phyloP scores from a whole-genome alignment of 2,329 filamentous ascomycete species.

The Penicillium sp. region DNA sequence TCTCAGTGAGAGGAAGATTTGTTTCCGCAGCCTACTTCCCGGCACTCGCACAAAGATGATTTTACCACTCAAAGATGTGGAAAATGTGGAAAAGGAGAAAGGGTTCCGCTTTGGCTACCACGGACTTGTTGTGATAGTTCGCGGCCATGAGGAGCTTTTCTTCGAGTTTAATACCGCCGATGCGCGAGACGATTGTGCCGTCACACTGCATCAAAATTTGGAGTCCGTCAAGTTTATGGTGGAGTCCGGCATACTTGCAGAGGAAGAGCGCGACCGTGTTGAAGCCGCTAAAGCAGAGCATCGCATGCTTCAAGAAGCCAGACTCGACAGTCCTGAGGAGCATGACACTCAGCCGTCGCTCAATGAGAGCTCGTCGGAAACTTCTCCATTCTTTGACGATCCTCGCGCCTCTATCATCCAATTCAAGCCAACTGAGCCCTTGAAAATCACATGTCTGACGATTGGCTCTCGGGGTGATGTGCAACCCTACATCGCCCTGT shows the following conservation, averaged over 20 bases:
- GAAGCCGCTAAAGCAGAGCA: constrained; percentile 79
- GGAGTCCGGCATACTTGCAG: constrained; percentile 67
- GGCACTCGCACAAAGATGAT: constrained; percentile 92
- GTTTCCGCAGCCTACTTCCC: constrained; percentile 87
- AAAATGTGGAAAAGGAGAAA: constrained; percentile 92
- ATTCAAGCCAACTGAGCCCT: constrained; percentile 78
- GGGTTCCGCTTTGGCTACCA: constrained; percentile 91
- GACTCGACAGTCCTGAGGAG: constrained; percentile 50
- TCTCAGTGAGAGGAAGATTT: constrained; percentile 82
- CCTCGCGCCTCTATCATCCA: constrained; percentile 83
- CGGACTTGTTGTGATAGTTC: constrained; percentile 87
- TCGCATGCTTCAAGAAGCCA: constrained; percentile 74
- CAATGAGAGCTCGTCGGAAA: constrained; percentile 41
- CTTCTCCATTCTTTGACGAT: constrained; percentile 86
- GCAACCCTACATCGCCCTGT: constrained; percentile 94
- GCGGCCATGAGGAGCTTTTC: constrained; percentile 92
- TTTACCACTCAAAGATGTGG: constrained; percentile 84
- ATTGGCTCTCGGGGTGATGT: constrained; percentile 96
- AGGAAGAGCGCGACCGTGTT: constrained; percentile 70
- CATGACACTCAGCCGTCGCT: constrained; percentile 28
- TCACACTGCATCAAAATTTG: constrained; percentile 75
- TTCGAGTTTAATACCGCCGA: constrained; percentile 85
- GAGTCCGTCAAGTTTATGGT: constrained; percentile 71
- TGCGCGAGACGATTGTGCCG: constrained; percentile 82
- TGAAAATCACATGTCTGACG: constrained; percentile 88